Evolutionary conservation across 345 rosid species (phyloP).

Genomic region (Eutrema japonicum): DNA sequence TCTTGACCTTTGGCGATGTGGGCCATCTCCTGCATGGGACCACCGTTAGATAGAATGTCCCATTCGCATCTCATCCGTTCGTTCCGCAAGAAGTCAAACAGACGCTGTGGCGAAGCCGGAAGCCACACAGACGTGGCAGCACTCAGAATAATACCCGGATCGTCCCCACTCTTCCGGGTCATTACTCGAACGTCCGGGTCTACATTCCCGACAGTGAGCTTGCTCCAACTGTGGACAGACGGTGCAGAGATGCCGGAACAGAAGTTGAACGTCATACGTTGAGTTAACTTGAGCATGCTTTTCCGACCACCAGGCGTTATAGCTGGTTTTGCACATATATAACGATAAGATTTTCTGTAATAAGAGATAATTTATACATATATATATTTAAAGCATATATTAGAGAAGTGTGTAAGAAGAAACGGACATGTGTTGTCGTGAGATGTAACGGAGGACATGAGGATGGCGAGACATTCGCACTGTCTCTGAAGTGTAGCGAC

Average conservation of each 20-base stretch:
- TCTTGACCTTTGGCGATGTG: slow-evolving; percentile 66
- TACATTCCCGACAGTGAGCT: slow-evolving; percentile 54
- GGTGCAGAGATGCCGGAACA: slow-evolving; percentile 63
- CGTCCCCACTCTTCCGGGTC: slow-evolving; percentile 62
- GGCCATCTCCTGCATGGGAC: slow-evolving; percentile 69
- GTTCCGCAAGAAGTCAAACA: slow-evolving; percentile 63
- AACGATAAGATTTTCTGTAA: background rate
- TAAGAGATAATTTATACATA: background rate
- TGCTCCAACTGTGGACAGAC: slow-evolving; percentile 58
- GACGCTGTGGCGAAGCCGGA: slow-evolving; percentile 55
- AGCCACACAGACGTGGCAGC: slow-evolving; percentile 77
- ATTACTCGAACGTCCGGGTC: slow-evolving; percentile 65
- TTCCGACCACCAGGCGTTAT: slow-evolving; percentile 56
- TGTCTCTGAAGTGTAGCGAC: slow-evolving; percentile 71
- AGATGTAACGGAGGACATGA: slow-evolving; percentile 55
- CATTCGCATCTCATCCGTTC: slow-evolving; percentile 65
- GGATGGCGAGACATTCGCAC: slow-evolving; percentile 59
- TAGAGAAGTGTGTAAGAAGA: slow-evolving; percentile 11
- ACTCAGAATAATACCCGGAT: slow-evolving; percentile 66
- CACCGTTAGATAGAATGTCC: slow-evolving; percentile 70
- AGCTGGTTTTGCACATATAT: slow-evolving; percentile 37
- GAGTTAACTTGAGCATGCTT: slow-evolving; percentile 70
- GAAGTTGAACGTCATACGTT: slow-evolving; percentile 66
- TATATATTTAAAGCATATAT: background rate
- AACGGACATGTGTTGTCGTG: slow-evolving; percentile 54